Evolutionary conservation across 345 rosid genomes (phyloP), one percentile per base, ranked within the genome.

Genomic region (Passiflora organensis): DNA sequence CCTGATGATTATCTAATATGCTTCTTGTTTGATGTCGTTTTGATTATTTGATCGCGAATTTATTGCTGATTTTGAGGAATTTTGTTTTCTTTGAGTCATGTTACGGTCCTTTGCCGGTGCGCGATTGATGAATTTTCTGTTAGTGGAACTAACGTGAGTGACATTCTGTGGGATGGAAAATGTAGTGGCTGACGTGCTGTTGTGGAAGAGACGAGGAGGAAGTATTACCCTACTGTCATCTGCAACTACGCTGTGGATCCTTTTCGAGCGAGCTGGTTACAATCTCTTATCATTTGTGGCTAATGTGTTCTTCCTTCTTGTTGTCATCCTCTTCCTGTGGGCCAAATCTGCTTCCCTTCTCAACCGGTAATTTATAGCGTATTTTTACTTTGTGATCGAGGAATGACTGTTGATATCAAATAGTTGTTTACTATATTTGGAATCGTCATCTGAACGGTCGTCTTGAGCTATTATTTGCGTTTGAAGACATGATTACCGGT

Each of bases 291-390:
- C 95, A 17, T 87, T 85, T 60, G 70, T 81, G 55, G 78, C 95
- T 22, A 87, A 89, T 65, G 96, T 82, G 10, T 62, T 89, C 44
- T 75, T 87, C 68, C 84, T 83, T 49, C 95, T 94, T 13, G 81
- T 85, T 32, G 70, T 70, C 0, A 79, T 85, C 63, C 88, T 94
- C 78, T 94, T 89, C 79, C 60, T 87, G 20, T 89, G 99, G 99
- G 96, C 93, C 19, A 94, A 89, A 77, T 94, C 99, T 66, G 99
- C 99, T 69, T 69, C 82, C 14, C 83, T 94, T 57, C 93, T 94
- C 50, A 94, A 89, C 63, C 78, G 99, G 99, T 94, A n/a, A n/a
- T n/a, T n/a, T n/a, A n/a, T n/a, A n/a, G n/a, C n/a, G n/a, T n/a
- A n/a, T n/a, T n/a, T n/a, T n/a, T n/a, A n/a, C n/a, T n/a, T n/a